Base-by-base conservation (phyloP, 2,329 filamentous ascomycete genomes). In the Neopestalotiopsis clavispora region DNA sequence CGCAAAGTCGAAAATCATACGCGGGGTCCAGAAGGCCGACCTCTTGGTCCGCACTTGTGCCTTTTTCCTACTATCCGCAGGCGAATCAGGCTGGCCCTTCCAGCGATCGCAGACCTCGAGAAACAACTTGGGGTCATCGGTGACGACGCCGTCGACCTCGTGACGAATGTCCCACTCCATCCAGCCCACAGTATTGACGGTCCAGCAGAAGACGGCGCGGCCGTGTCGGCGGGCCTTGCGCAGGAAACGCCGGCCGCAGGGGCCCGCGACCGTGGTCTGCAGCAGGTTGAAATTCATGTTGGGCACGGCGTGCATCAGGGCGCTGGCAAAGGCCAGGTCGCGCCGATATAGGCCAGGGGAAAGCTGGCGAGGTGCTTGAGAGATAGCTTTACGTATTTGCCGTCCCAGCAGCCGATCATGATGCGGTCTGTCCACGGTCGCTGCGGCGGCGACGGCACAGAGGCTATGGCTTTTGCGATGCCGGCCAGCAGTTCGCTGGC, bases 331-430 rank as follows among this genome's bases (percentile, higher is more conserved):
- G 7, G 86, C 78, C 1, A 87, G 84, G 1, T 89, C 91, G 87
- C 87, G 71, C 90, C 89, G 71, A 94, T 94, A 76, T 92, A 88
- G n/a, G 89, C 86, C 59, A 92, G 81, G 1, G 87, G 84, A 75
- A 89, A 92, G 23, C 80, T 81, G 0, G 92, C 91, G 3, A 94
- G 86, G 76, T 91, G 84, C 52, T 85, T 79, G 65, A 84, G 82
- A 74, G 89, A 89, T 4, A 91, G 82, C 7, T 89, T 86, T 20
- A 97, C 83, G 80, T 91, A 95, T 74, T 89, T 89, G 20, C 90
- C 90, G 65, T 91, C 90, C 95, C 95, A 98, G 77, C 91, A 92
- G 59, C 95, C 95, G 1, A 97, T 83, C 0, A 97, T 83, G 65
- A 98, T 85, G 34, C 95, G 88, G 68, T 90, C 81, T 32, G 86